Conservation (phyloP, 2,329 filamentous ascomycete species). For the Colletotrichum tofieldiae region DNA sequence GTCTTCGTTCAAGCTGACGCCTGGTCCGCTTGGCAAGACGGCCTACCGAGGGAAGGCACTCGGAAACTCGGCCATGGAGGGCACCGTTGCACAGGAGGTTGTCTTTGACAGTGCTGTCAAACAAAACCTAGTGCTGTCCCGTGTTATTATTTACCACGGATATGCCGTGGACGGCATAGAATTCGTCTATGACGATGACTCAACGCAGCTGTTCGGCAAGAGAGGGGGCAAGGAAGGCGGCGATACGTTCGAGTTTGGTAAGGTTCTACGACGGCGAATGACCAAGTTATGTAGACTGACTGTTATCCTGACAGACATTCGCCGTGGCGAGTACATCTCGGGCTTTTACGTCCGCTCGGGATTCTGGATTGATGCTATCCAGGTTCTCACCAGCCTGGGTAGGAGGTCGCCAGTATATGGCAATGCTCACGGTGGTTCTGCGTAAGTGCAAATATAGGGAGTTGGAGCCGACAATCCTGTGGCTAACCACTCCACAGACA, state of each 20-base stretch:
- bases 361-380: slow-evolving; percentile 88
- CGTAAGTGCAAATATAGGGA: slow-evolving; percentile 72
- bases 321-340: slow-evolving; percentile 87
- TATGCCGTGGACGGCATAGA: slow-evolving; percentile 84
- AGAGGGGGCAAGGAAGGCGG: slow-evolving; percentile 79
- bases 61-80: slow-evolving; percentile 80
- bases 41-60: slow-evolving; percentile 84
- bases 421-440: slow-evolving; percentile 83
- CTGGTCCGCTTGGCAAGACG: slow-evolving; percentile 70
- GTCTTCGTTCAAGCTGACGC: slow-evolving; percentile 81
- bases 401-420: slow-evolving; percentile 89
- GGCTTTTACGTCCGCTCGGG: slow-evolving; percentile 89
- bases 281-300: slow-evolving; percentile 43
- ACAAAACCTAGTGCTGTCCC: slow-evolving; percentile 81
- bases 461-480: slow-evolving; percentile 34
- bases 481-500: slow-evolving; percentile 69
- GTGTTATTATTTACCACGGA: slow-evolving; percentile 84
- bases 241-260: slow-evolving; percentile 84
- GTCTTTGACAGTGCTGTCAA: slow-evolving; percentile 80
- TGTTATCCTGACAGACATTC: slow-evolving; percentile 73
- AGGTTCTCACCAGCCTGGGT: slow-evolving; percentile 91
- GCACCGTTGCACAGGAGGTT: slow-evolving; percentile 78
- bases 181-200: slow-evolving; percentile 91
- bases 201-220: slow-evolving; percentile 89
- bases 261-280: slow-evolving; percentile 49